Conservation (phyloP, 1,284 basidiomycete species). For the Ceratobasidium sp. region DNA sequence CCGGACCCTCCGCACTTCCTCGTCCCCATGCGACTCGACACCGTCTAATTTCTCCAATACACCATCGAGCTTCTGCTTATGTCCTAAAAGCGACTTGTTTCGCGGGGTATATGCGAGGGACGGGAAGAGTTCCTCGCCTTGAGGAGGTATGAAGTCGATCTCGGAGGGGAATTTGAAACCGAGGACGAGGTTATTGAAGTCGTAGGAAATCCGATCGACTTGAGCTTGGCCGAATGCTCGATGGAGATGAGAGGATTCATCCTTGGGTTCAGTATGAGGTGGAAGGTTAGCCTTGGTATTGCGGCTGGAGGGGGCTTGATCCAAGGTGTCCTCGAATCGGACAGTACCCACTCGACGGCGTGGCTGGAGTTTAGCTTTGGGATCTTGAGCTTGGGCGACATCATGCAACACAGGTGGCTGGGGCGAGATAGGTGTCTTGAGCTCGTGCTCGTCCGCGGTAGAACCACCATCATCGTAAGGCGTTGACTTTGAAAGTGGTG, state of each 20-base stretch:
- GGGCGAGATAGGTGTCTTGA: too few relatives aligned
- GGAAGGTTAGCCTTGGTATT: too few relatives aligned
- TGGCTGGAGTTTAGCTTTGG: too few relatives aligned
- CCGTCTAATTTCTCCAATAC: slow-evolving; percentile 40
- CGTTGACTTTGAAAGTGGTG: too few relatives aligned
- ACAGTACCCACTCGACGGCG: too few relatives aligned
- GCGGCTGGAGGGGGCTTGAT: too few relatives aligned
- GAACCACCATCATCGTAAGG: too few relatives aligned
- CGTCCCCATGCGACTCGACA: slow-evolving; percentile 35
- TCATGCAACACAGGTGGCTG: too few relatives aligned
- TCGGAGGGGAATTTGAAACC: slow-evolving; percentile 26
- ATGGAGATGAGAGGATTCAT: background rate
- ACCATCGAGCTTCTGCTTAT: slow-evolving; percentile 41
- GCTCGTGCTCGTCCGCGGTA: too few relatives aligned
- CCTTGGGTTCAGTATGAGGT: background rate
- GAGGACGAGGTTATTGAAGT: slow-evolving; percentile 10
- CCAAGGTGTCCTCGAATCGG: too few relatives aligned
- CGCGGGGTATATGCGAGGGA: slow-evolving; percentile 21
- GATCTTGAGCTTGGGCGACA: too few relatives aligned
- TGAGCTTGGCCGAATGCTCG: background rate
- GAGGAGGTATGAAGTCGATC: slow-evolving; percentile 7
- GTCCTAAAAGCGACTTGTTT: slow-evolving; percentile 25
- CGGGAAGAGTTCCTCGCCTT: slow-evolving; percentile 6
- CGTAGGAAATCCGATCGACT: slow-evolving; percentile 20
- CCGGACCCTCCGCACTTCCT: slow-evolving; percentile 11